phyloP scores from a whole-genome alignment of 1,139 yeast species.

The Pneumocystis oryctolagi region DNA sequence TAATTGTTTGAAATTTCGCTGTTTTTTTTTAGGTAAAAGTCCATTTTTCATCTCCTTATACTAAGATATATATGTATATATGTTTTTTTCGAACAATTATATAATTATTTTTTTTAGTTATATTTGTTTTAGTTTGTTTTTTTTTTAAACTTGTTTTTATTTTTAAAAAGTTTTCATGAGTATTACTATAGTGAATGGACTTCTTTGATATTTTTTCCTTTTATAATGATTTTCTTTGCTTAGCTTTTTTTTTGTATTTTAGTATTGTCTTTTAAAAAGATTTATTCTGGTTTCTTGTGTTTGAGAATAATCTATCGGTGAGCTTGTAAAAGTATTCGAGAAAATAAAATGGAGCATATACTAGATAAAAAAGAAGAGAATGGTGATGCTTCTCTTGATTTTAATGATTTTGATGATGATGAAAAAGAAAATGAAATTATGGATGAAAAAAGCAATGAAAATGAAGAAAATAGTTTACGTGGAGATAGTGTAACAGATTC shows the following conservation, averaged over 20 bases:
- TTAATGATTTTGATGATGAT: constrained; percentile 7
- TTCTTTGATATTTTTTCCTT: neutral
- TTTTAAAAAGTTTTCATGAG: neutral
- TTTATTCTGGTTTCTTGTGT: neutral
- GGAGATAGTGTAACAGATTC: constrained; percentile 23
- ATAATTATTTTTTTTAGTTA: neutral
- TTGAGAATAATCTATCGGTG: no score
- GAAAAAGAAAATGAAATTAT: neutral
- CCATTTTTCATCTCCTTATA: neutral
- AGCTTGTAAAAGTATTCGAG: neutral
- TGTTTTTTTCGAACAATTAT: neutral
- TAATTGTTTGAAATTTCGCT: constrained; percentile 62
- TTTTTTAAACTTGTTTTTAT: neutral
- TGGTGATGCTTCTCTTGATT: neutral
- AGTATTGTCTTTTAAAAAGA: neutral
- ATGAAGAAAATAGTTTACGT: constrained; percentile 18
- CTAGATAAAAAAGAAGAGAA: constrained; percentile 3
- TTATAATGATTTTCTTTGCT: neutral
- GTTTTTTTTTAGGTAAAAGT: constrained; percentile 22
- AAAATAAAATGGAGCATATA: neutral
- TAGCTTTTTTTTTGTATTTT: neutral
- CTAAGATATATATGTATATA: neutral
- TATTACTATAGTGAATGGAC: neutral
- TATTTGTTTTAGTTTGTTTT: neutral
- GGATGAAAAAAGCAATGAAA: constrained; percentile 9